Evolutionary conservation across 495 filamentous ascomycete genomes (phyloP).

Genomic region (Penicillium riverlandense): DNA sequence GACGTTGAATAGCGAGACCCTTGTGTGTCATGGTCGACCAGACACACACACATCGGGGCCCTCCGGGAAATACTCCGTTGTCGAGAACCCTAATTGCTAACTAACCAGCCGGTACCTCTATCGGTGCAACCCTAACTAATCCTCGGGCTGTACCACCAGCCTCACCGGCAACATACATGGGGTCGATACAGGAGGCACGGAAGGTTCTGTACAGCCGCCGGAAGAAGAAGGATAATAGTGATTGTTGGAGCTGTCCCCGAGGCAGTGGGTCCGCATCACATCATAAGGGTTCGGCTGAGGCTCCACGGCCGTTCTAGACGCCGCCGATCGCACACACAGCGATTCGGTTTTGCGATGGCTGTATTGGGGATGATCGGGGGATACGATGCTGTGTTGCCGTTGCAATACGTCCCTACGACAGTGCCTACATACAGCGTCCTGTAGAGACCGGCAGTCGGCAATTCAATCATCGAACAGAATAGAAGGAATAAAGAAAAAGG

Average conservation of each 20-base stretch:
- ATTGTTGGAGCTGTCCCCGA: background rate
- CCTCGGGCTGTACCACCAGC: too few species aligned
- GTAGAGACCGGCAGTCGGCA: too few species aligned
- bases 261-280: constrained; percentile 4
- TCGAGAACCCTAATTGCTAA: too few species aligned
- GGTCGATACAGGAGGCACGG: background rate
- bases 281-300: constrained; percentile 10
- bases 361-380: too few species aligned
- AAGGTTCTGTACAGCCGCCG: background rate
- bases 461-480: background rate
- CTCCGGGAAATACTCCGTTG: too few species aligned
- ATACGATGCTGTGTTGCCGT: constrained; percentile 10
- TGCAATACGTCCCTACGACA: background rate
- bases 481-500: background rate
- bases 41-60: too few species aligned
- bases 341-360: background rate
- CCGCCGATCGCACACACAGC: constrained; percentile 12
- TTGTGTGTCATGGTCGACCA: background rate
- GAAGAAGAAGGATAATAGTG: constrained; percentile 1
- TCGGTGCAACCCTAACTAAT: too few species aligned
- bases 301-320: constrained; percentile 15
- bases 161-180: too few species aligned
- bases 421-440: too few species aligned
- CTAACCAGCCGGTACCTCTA: too few species aligned
- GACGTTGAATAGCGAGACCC: constrained; percentile 7